Base-by-base conservation (phyloP, 495 filamentous ascomycete genomes). In the Copromyces sp. region DNA sequence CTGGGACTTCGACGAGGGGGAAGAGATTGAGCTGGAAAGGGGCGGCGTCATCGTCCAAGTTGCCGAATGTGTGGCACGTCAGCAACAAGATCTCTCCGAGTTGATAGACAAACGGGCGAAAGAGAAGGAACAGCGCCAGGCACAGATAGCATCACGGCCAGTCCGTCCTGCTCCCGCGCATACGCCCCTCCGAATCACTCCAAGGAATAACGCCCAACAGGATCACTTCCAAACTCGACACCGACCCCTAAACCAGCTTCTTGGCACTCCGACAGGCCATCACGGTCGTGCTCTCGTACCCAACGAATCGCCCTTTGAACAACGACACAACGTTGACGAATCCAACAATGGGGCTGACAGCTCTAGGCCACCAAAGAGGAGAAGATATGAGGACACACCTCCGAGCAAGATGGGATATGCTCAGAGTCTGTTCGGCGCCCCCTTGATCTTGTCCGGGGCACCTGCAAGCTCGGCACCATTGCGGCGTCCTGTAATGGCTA, bases 1-100 rank as follows among this genome's bases (percentile, higher is more conserved):
- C 68, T 87, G 85, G 68, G 85, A 86, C 11, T 87, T 91, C 39
- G 90, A 90, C 73, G 85, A 88, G 32, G 94, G 94, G 17, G 93
- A 97, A 75, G 94, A 97, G 77, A 76, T 98, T 35, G 85, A 90
- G 72, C 84, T 97, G 73, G 93, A 98, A 65, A 89, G 90, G 74
- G 90, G 89, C 9, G 87, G 85, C 1, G 86, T 90, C 11, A 82
- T 97, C 69, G 90, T 97, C 40, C 89, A 97, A 78, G 92, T 97
- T 9, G 86, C 86, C 61, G 94, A 97, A 76, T 86, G 84, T 40
- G 84, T 92, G 17, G 92, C 89, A n/a, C 87, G 83, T 12, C 88
- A 85, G 2, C 86, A 95, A 75, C 92, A 94, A 53, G 93, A 98
- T 78, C 76, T 97, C 16, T 90, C 90, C 0, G 87, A 87, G 45